phyloP scores from a whole-genome alignment of 371 early-diverging fungal species.

The Parasitella parasitica region DNA sequence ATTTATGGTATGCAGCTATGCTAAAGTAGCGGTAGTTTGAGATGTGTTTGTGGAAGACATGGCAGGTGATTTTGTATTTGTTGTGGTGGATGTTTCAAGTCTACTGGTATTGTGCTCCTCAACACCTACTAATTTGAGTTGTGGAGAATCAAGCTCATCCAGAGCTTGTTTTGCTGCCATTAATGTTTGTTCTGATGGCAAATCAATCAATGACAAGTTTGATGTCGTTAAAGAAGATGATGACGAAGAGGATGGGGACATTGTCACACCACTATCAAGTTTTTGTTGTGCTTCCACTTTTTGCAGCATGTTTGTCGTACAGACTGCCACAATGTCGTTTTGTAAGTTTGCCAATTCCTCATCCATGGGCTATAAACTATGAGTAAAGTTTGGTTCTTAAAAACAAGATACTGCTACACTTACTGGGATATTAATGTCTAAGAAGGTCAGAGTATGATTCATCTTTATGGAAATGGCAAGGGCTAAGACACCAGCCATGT shows the following conservation, averaged over 20 bases:
- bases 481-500: constrained; percentile 80
- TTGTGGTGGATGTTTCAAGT: background rate
- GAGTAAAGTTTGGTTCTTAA: background rate
- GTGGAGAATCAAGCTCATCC: background rate
- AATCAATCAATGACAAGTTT: background rate
- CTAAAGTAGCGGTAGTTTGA: background rate
- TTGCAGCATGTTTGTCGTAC: constrained; percentile 66
- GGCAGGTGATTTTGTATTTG: background rate
- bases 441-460: constrained; percentile 71
- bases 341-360: constrained; percentile 66
- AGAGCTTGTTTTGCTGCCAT: background rate
- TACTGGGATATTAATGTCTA: constrained; percentile 75
- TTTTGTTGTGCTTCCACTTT: constrained; percentile 22
- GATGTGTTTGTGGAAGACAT: background rate
- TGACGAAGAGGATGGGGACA: constrained; percentile 5
- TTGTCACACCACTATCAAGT: background rate
- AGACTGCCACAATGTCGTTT: constrained; percentile 69
- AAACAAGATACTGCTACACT: background rate
- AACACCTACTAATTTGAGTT: background rate
- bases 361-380: constrained; percentile 64
- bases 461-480: constrained; percentile 74
- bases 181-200: background rate
- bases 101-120: too few relatives aligned
- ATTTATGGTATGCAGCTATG: background rate
- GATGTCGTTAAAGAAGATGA: constrained; percentile 1